phyloP scores from a whole-genome alignment of 2,329 filamentous ascomycete species.

The Metarhizium album region DNA sequence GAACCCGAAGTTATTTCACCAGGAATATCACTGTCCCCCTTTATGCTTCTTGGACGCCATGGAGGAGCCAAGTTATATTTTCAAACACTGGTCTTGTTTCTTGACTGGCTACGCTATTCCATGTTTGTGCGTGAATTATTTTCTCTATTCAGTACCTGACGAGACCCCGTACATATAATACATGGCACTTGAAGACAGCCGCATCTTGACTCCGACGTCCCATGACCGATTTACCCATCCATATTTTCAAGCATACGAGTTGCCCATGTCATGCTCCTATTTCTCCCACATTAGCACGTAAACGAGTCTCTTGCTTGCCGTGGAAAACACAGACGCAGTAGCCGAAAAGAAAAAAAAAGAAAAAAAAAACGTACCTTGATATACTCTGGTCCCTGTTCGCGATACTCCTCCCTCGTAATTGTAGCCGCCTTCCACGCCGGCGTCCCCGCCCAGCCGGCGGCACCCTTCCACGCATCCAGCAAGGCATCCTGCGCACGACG shows the following conservation, averaged over 20 bases:
- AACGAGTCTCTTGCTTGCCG: background rate
- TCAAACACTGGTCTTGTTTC: too few relatives aligned
- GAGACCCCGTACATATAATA: constrained; percentile 9
- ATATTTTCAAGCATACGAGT: constrained; percentile 42
- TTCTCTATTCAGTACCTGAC: background rate
- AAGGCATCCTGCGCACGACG: constrained; percentile 65
- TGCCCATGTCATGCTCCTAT: constrained; percentile 57
- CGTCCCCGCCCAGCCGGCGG: constrained; percentile 69
- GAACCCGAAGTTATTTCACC: background rate
- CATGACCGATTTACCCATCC: background rate
- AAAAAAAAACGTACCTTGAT: constrained; percentile 54
- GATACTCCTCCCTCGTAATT: constrained; percentile 71
- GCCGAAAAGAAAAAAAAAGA: background rate
- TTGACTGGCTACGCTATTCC: background rate
- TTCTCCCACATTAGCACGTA: background rate
- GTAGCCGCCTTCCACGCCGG: constrained; percentile 50
- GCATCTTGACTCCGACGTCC: constrained; percentile 13
- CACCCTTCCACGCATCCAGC: constrained; percentile 88
- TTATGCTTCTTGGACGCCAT: too few relatives aligned
- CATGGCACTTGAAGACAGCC: background rate
- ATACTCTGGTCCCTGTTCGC: constrained; percentile 89
- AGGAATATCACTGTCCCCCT: background rate
- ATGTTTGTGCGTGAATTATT: background rate
- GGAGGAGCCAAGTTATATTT: too few relatives aligned
- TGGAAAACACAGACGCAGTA: background rate